Evolutionary conservation across 108 stramenopile genomes (phyloP), one percentile per base, ranked within the genome.

Genomic region (Fistulifera pelliculosa): DNA sequence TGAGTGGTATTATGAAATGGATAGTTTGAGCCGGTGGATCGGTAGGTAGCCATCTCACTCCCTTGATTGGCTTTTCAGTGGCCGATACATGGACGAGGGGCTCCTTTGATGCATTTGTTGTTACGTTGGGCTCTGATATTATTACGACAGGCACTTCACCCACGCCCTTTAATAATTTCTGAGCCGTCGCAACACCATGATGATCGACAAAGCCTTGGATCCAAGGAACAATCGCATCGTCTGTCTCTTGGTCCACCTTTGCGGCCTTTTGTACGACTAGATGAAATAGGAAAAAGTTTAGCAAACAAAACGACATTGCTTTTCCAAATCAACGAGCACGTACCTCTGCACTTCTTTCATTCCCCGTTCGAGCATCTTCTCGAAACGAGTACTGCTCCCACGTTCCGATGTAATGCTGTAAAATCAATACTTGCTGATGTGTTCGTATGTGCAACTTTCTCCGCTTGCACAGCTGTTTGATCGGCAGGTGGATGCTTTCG

Each of bases 361-460:
- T 57, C 15, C 56, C 56, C 14, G 15, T 60, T 12, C 74, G 63
- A 1, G 78, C 62, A 65, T 83, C 81, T 18, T 79, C 69, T 27
- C 81, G 81, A 41, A 76, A 83, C 0, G 64, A 55, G 45, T 80
- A 84, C 45, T 77, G 65, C 41, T 77, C 64, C 17, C 49, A 69
- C 56, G 66, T 66, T 23, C 74, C 82, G 41, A 80, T 41, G 49
- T 84, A 84, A 41, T 84, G 82, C 63, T 80, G 66, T 49, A 72
- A 63, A 12, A 68, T 59, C 35, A 76, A 41, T 4, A 70, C 42
- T 1, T 65, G 61, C 49, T 76, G 52, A 5, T 41, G 22, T 0
- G 27, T 59, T 12, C 53, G 56, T 1, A 65, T 28, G 54, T 76
- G 61, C 14, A 66, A 38, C 40, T 52, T 49, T 16, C 65, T 50